A percentile compares a stretch with the other conserved stretches of the same genome.
Evolutionary conservation across 2,329 filamentous ascomycete species (phyloP).

Genomic region (Albophoma yamanashiensis): DNA sequence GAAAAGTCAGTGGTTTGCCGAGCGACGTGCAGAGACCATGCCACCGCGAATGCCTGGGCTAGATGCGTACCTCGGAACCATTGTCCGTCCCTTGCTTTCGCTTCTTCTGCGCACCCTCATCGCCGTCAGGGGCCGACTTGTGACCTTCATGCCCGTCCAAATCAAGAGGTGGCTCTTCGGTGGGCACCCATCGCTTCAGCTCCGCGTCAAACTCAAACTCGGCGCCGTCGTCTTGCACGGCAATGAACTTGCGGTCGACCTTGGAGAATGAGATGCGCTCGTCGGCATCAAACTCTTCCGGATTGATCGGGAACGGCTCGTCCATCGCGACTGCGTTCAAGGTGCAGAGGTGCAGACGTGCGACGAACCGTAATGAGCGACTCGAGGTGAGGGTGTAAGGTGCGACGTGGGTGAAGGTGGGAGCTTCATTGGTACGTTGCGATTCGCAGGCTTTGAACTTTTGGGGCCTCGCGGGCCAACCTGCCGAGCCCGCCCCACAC

Average conservation of each 20-base stretch:
- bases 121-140: slow-evolving; percentile 11
- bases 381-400: neutral
- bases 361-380: neutral
- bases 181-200: slow-evolving; percentile 64
- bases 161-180: slow-evolving; percentile 36
- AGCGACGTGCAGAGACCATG: neutral
- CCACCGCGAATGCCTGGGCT: neutral
- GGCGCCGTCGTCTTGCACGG: slow-evolving; percentile 73
- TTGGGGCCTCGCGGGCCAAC: neutral
- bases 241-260: slow-evolving; percentile 68
- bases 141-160: slow-evolving; percentile 22
- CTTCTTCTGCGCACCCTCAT: slow-evolving; percentile 21
- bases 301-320: slow-evolving; percentile 43
- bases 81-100: slow-evolving; percentile 28
- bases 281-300: slow-evolving; percentile 62
- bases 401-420: neutral
- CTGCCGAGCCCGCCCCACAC: neutral
- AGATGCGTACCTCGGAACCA: slow-evolving; percentile 31
- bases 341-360: neutral
- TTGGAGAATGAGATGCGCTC: slow-evolving; percentile 81
- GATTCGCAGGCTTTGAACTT: neutral
- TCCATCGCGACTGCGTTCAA: slow-evolving; percentile 17
- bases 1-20: neutral
- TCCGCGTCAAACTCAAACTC: slow-evolving; percentile 75
- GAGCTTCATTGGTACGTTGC: neutral